phyloP scores from a whole-genome alignment of 805 yeast species.

The Candida nemodendra region DNA sequence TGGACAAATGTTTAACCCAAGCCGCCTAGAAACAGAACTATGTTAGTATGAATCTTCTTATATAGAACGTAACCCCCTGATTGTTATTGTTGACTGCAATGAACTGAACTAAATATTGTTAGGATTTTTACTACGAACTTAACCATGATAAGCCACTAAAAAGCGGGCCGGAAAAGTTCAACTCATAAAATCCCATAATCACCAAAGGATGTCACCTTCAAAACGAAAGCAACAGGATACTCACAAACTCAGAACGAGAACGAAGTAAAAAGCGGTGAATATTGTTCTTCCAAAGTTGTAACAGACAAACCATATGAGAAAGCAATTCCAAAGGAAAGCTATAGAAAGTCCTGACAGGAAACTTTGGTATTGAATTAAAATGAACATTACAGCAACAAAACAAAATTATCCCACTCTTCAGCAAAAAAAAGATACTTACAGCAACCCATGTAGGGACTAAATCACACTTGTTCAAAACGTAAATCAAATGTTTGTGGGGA shows the following conservation, averaged over 20 bases:
- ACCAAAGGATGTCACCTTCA: slow-evolving; percentile 41
- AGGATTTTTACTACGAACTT: slow-evolving; percentile 88
- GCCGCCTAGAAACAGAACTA: slow-evolving; percentile 71
- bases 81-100: too few species aligned
- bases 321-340: slow-evolving; percentile 14
- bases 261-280: slow-evolving; percentile 49
- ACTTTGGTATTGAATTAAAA: slow-evolving; percentile 62
- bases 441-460: slow-evolving; percentile 99
- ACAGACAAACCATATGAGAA: slow-evolving; percentile 71
- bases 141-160: slow-evolving; percentile 23
- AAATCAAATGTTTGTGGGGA: slow-evolving; percentile 93
- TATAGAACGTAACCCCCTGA: too few species aligned
- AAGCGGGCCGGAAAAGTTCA: slow-evolving; percentile 51
- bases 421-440: slow-evolving; percentile 62
- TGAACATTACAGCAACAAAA: slow-evolving; percentile 9
- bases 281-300: slow-evolving; percentile 94
- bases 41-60: too few species aligned
- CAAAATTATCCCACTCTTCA: slow-evolving; percentile 3
- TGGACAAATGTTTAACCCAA: slow-evolving; percentile 95
- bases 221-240: slow-evolving; percentile 36
- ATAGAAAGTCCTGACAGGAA: slow-evolving; percentile 74
- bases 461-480: slow-evolving; percentile 95
- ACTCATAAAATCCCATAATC: slow-evolving; percentile 72
- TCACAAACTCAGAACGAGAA: slow-evolving; percentile 47
- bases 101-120: too few species aligned